Percentiles rank a stretch among this genome's conserved stretches.
phyloP scores from a whole-genome alignment of 2,329 filamentous ascomycete genomes.

The Verticillium tricorpus region DNA sequence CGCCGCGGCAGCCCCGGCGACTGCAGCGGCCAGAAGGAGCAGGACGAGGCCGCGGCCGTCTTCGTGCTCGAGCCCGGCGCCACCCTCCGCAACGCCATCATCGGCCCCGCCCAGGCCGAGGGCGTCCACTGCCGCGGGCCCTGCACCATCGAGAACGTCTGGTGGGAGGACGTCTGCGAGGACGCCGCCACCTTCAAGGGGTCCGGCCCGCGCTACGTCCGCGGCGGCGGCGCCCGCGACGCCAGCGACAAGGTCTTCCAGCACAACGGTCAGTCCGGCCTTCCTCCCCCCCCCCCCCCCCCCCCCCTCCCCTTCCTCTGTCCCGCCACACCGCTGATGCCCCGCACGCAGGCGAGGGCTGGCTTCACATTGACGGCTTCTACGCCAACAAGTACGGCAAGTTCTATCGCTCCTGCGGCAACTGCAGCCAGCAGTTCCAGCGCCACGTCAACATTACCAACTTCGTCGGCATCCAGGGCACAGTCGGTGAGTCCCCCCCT shows the following conservation, averaged over 20 bases:
- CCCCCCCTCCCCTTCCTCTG: no score
- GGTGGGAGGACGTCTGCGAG: conserved; percentile 43
- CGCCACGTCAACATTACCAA: conserved; percentile 8
- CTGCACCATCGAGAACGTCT: conserved; percentile 36
- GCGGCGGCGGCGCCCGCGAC: conserved; percentile 37
- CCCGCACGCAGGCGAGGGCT: conserved; percentile 27
- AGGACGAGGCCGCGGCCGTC: conserved; percentile 27
- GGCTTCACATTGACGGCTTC: conserved; percentile 33
- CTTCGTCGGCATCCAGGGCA: conserved; percentile 6
- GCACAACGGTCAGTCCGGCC: conserved; percentile 25
- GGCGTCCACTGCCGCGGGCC: conserved; percentile 39
- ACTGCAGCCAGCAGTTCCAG: conserved; percentile 28
- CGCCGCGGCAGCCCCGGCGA: conserved; percentile 26
- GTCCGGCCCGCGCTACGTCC: conserved; percentile 27
- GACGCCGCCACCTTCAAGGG: conserved; percentile 18
- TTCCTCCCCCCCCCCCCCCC: background rate
- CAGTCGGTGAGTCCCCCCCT: conserved; percentile 1
- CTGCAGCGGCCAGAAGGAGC: conserved; percentile 36
- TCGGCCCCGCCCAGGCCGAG: conserved; percentile 38
- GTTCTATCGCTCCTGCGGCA: conserved; percentile 30
- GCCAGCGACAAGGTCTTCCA: conserved; percentile 40
- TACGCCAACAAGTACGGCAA: conserved; percentile 44
- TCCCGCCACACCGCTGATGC: no score
- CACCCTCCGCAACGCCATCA: conserved; percentile 38
- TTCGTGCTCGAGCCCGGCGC: conserved; percentile 36